A percentile compares a stretch with the other conserved stretches of the same genome.
Evolutionary conservation across 225 moss, liverwort and hornwort genomes (phyloP).

Genomic region (Pseudoscleropodium purum): DNA sequence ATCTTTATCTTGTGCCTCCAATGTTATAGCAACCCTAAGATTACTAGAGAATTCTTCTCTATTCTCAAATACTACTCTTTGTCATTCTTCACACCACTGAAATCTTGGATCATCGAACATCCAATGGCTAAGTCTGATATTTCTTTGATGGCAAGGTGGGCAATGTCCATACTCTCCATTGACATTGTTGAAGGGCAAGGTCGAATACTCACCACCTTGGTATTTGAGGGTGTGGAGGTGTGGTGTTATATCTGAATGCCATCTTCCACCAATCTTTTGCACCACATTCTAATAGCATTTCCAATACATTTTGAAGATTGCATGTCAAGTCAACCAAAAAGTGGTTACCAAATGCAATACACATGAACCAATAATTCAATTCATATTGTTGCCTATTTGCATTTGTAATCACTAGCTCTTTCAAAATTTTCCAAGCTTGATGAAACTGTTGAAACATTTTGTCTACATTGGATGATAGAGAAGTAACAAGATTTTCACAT

Average conservation of each 20-base stretch:
- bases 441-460: fast-evolving
- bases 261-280: background rate
- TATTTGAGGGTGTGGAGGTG: background rate
- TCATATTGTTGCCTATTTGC: fast-evolving
- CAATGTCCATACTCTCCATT: background rate
- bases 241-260: background rate
- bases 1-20: background rate
- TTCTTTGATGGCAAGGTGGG: background rate
- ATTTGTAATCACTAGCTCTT: background rate
- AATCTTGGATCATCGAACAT: background rate
- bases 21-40: background rate
- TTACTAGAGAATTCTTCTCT: too few relatives aligned
- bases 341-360: background rate
- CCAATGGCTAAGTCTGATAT: fast-evolving
- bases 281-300: background rate
- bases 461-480: background rate
- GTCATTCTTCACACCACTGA: background rate
- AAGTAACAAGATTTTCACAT: background rate
- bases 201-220: background rate
- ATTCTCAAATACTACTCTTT: fast-evolving
- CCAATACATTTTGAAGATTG: background rate
- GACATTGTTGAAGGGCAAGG: background rate
- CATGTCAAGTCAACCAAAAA: background rate
- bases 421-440: background rate
- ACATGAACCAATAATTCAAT: background rate